These are phyloP conservation scores for Solanum pinnatisectum DNA, from an alignment of 257 asterid genomes.

Conservation along the genomic window DNA sequence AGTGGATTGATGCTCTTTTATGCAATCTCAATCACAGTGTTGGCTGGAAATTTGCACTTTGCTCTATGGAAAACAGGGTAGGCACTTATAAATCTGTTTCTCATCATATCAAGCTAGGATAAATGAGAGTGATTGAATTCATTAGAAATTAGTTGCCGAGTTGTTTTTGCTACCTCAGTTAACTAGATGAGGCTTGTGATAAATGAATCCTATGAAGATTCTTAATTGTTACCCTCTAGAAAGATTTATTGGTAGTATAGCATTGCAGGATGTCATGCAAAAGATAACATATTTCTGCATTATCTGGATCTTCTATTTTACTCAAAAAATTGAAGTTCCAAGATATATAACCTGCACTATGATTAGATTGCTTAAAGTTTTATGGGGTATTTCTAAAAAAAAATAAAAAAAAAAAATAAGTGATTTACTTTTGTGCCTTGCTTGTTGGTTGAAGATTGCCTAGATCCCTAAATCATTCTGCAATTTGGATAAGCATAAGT, in stretches of 20 bases:
- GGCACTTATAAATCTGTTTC: background rate
- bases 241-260: background rate
- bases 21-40: slow-evolving; percentile 79
- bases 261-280: background rate
- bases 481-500: background rate
- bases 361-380: background rate
- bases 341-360: background rate
- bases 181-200: background rate
- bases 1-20: slow-evolving; percentile 96
- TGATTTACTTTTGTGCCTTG: background rate
- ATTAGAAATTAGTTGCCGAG: background rate
- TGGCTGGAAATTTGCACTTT: slow-evolving; percentile 94
- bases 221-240: background rate
- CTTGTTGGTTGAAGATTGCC: background rate
- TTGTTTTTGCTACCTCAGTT: background rate
- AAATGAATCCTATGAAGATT: background rate
- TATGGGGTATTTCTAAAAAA: background rate
- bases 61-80: slow-evolving; percentile 98
- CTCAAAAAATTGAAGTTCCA: background rate
- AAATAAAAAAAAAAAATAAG: background rate
- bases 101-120: background rate
- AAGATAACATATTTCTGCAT: background rate
- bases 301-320: background rate
- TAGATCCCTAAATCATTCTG: background rate
- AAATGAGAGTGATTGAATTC: background rate